Base-by-base conservation (phyloP, 2,329 filamentous ascomycete species). In the Bipolaris victoriae region DNA sequence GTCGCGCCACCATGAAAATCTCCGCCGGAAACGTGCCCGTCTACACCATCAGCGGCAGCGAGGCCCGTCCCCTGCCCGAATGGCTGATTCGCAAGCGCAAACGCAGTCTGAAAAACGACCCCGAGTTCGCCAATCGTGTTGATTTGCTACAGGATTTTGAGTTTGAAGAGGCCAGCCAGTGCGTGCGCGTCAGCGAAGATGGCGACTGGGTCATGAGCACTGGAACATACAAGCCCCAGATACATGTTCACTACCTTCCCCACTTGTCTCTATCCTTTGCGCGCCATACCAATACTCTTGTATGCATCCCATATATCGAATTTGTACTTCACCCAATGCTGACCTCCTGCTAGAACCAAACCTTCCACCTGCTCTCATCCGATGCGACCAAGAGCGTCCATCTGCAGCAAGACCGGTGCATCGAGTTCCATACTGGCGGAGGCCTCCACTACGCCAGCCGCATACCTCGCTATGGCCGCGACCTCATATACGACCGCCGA, bases 101-200 rank as follows among this genome's bases (percentile, higher is more conserved):
- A 82, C 50, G 70, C 57, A 96, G 91, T 73, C 81, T 97, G 67
- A 98, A 98, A 78, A 88, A 94, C 66, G 94, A 98, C 73, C 84
- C 90, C 58, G 94, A 97, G 74, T 98, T 94, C 78, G 89, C 93
- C 62, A 97, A 92, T 76, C 90, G 95, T 64, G 89, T 99, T 67
- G 95, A 99, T 77, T 83, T 99, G 55, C 84, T 99, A 36, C 95
- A 99, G 72, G 95, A 99, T 74, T 99, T 99, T 76, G 93, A 96
- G 73, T 98, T 99, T 70, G 93, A 97, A 70, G 93, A 97, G 78
- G 94, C 96, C 39, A 97, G 92, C 73, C 87, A 89, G 66, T 97
- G 94, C 74, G 87, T 99, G 62, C 86, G 92, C 48, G 86, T 95
- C 62, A 97, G 91, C 68, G 93, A 97, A 57, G 95, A 99, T 85